phyloP scores from a whole-genome alignment of 2,329 filamentous ascomycete species.

The Ceratocystis ficicola region DNA sequence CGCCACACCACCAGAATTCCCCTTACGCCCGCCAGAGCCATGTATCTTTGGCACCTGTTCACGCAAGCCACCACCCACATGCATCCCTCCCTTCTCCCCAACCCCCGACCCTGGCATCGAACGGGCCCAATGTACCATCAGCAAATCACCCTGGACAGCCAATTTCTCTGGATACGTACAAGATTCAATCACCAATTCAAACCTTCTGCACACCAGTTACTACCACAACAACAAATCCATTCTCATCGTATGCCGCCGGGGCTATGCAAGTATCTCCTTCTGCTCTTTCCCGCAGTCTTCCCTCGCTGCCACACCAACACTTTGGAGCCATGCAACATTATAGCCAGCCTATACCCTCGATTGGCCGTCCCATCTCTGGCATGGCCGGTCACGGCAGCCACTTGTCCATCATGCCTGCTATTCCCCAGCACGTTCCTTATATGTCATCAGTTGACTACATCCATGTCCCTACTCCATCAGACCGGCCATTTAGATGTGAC shows the following conservation, averaged over 20 bases:
- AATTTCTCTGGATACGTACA: constrained; percentile 21
- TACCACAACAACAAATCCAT: constrained; percentile 6
- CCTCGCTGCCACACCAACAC: not conserved
- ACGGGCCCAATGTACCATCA: constrained; percentile 14
- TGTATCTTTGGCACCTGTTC: constrained; percentile 21
- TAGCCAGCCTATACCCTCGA: constrained; percentile 3
- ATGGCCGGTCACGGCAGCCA: constrained; percentile 60
- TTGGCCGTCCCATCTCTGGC: constrained; percentile 57
- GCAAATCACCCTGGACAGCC: not conserved
- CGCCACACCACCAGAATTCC: constrained; percentile 41
- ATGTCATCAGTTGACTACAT: constrained; percentile 41
- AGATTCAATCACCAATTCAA: constrained; percentile 17
- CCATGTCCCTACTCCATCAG: constrained; percentile 37
- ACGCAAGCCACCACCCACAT: constrained; percentile 6
- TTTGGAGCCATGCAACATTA: constrained; percentile 1
- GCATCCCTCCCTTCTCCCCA: constrained; percentile 11
- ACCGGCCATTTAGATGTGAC: constrained; percentile 90
- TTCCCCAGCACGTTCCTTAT: constrained; percentile 30
- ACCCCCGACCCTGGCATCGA: constrained; percentile 24
- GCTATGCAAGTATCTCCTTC: not conserved
- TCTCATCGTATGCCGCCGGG: constrained; percentile 13
- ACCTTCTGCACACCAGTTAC: constrained; percentile 20
- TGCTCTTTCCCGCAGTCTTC: constrained; percentile 9
- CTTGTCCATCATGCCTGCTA: constrained; percentile 54
- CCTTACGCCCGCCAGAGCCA: constrained; percentile 18